These are phyloP conservation scores for Leishmania guyanensis DNA, from an alignment of 208 protist species.

Conservation along the genomic window DNA sequence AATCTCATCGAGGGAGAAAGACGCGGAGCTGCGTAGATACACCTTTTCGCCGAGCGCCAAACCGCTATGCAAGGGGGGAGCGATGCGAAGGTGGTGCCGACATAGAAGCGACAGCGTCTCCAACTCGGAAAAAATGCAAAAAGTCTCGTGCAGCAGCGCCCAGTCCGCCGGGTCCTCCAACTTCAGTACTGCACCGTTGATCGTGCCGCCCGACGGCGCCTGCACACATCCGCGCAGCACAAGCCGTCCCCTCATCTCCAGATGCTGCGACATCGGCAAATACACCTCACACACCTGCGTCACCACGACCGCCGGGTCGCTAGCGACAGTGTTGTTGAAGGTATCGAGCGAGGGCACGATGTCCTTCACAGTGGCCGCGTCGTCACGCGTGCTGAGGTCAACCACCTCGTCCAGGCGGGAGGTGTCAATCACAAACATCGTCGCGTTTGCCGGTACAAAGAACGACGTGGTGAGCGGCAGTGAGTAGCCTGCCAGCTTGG, in stretches of 20 bases:
- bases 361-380: background rate
- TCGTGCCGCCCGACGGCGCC: constrained; percentile 41
- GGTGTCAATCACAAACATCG: constrained; percentile 43
- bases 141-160: constrained; percentile 20
- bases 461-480: constrained; percentile 28
- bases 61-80: constrained; percentile 31
- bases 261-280: constrained; percentile 41
- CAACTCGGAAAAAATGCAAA: constrained; percentile 16
- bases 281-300: constrained; percentile 27
- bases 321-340: background rate
- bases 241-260: constrained; percentile 49
- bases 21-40: constrained; percentile 32
- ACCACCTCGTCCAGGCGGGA: constrained; percentile 15
- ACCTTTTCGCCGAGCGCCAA: constrained; percentile 45
- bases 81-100: background rate
- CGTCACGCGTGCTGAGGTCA: background rate
- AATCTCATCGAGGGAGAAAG: constrained; percentile 48
- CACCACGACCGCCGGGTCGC: background rate
- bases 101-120: constrained; percentile 34
- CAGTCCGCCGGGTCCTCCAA: constrained; percentile 38
- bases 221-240: constrained; percentile 51
- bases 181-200: constrained; percentile 40
- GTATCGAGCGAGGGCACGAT: background rate
- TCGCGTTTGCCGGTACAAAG: constrained; percentile 40
- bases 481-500: constrained; percentile 3